phyloP scores from a whole-genome alignment of 129 eudicot genomes.

The Daucus carota region DNA sequence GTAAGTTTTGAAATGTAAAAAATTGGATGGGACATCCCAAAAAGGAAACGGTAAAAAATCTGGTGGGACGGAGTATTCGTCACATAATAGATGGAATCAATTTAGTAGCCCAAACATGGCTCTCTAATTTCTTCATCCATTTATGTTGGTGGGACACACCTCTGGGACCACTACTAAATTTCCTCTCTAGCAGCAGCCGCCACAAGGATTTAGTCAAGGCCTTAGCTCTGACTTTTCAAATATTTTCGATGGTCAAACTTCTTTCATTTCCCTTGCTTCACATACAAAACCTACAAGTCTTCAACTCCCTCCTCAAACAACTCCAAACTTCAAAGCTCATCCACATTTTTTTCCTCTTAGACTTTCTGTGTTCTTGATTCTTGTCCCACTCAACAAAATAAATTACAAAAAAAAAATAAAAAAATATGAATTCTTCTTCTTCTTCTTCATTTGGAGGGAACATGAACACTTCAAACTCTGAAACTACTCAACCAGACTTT shows the following conservation, averaged over 20 bases:
- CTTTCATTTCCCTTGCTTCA: background rate
- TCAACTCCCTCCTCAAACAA: background rate
- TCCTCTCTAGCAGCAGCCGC: constrained; percentile 35
- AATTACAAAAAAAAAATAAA: background rate
- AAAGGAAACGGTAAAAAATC: too few species aligned
- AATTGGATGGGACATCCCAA: too few species aligned
- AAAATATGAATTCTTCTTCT: constrained; percentile 34
- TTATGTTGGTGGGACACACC: background rate
- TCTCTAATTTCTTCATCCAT: background rate
- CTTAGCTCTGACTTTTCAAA: constrained; percentile 60
- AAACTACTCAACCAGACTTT: constrained; percentile 14
- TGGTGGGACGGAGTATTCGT: too few species aligned
- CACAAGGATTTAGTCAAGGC: constrained; percentile 55
- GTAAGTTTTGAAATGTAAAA: too few species aligned
- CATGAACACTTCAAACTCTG: background rate
- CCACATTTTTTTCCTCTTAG: background rate
- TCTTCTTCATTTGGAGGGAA: constrained; percentile 68
- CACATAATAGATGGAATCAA: too few species aligned
- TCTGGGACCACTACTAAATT: background rate
- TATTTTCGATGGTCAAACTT: constrained; percentile 80
- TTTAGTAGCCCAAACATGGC: too few species aligned
- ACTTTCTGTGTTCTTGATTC: background rate
- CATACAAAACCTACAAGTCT: background rate
- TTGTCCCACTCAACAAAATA: background rate
- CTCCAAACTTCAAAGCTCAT: background rate